These are phyloP conservation scores for Phytopythium litorale DNA, from an alignment of 352 stramenopile genomes.

Conservation along the genomic window DNA sequence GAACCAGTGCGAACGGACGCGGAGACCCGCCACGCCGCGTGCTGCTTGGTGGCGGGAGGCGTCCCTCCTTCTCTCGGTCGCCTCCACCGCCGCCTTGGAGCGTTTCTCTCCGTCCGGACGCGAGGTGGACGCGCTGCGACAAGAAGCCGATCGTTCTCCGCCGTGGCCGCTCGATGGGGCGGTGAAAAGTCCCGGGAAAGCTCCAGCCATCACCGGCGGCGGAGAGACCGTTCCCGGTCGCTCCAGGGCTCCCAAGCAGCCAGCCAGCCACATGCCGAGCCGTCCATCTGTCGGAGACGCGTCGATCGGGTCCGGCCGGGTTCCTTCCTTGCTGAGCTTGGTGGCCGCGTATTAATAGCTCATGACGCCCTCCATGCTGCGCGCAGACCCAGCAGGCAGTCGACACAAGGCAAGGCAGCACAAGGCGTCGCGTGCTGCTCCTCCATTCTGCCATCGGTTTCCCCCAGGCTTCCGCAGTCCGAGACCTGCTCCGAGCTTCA, in stretches of 20 bases:
- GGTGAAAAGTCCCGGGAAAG: background rate
- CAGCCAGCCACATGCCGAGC: too few relatives aligned
- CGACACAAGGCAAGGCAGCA: background rate
- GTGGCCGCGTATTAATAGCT: background rate
- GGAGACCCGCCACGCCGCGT: background rate
- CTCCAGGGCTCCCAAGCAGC: too few relatives aligned
- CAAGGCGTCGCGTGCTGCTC: background rate
- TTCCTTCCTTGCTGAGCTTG: background rate
- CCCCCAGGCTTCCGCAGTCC: background rate
- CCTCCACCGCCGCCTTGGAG: background rate
- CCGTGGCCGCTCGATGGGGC: background rate
- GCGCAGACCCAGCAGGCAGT: background rate
- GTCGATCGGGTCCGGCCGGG: background rate
- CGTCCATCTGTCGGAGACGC: background rate
- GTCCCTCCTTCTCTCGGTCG: background rate
- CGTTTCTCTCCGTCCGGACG: constrained; percentile 1
- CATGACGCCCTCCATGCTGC: background rate
- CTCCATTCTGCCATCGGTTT: background rate
- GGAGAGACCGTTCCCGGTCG: background rate
- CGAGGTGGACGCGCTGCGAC: background rate
- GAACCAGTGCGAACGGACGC: background rate
- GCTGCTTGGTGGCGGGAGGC: background rate
- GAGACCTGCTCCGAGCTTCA: background rate
- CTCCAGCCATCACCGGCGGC: background rate
- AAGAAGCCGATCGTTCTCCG: background rate